phyloP scores from a whole-genome alignment of 2,329 filamentous ascomycete genomes.

The Trichoderma brevicompactum region DNA sequence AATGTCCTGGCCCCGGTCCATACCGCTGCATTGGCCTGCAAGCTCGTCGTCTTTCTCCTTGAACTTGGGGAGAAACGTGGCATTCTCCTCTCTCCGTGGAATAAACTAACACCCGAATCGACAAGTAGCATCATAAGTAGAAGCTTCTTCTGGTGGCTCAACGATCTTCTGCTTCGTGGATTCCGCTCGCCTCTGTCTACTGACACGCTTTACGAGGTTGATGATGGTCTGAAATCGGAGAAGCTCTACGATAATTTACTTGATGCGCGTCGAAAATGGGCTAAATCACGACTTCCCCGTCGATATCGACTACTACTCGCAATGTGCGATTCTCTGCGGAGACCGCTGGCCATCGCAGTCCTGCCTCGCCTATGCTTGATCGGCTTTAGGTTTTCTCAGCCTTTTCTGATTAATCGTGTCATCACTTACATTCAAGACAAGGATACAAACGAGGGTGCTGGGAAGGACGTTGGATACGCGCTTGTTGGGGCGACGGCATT shows the following conservation, averaged over 20 bases:
- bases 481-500: conserved; percentile 46
- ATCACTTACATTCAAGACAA: conserved; percentile 37
- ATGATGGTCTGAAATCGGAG: not conserved
- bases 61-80: conserved; percentile 40
- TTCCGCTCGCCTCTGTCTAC: conserved; percentile 30
- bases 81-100: conserved; percentile 32
- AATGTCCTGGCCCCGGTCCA: not conserved
- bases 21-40: conserved; percentile 30
- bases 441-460: too few species aligned
- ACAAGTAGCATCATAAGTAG: conserved; percentile 40
- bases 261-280: not conserved
- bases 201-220: conserved; percentile 33
- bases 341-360: not conserved
- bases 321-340: not conserved
- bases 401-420: conserved; percentile 47
- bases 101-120: conserved; percentile 37
- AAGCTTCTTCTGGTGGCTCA: conserved; percentile 43
- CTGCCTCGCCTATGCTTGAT: not conserved
- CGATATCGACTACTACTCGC: not conserved
- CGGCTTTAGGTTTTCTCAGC: conserved; percentile 42
- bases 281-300: not conserved
- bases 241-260: not conserved
- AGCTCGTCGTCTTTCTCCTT: conserved; percentile 38
- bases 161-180: conserved; percentile 37
- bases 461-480: conserved; percentile 42